Evolutionary conservation across 306 rosid species (phyloP), one percentile per base, ranked within the genome.

Genomic region (Pterocarpus santalinus): DNA sequence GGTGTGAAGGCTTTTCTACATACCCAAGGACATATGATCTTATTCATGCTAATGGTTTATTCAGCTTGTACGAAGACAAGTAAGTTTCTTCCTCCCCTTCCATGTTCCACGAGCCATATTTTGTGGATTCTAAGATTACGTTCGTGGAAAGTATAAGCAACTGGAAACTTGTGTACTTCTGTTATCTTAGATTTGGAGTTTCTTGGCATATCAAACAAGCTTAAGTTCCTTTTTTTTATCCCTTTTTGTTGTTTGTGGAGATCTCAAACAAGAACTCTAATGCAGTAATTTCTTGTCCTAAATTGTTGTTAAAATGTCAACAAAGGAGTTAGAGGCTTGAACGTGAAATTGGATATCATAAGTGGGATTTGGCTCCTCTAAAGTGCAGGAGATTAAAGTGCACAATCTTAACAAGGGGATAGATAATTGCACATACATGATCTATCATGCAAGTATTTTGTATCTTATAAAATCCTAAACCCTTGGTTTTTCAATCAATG

Each of bases 1-100:
- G 99, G 99, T 92, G 99, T 81, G 99, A 96, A 87, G 98, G 99
- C 86, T 93, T 96, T 87, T 96, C 99, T 58, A 96, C 99, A 33
- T 93, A 96, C 86, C 99, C 97, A 43, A 96, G 98, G 89, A 90
- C 98, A n/a, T 92, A 93, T 58, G 99, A 96, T 86, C 81, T 96
- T 53, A 90, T 96, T 76, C 99, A 96, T 81, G 97, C 92, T 60
- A 89, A 78, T 84, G 94, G 87, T 30, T 87, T 93, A 75, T 96
- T 93, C 85, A 88, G 92, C 86, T 72, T 96, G 90, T 96, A 92
- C 86, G 77, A 84, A 86, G 81, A 85, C 85, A 84, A 38, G 98
- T 93, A 90, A 93, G 97, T 77, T 57, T 65, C 78, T 62, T 81
- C 87, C 39, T 79, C 49, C 58, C 83, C 73, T 68, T 77, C 80